Evolutionary conservation across 345 rosid species (phyloP), one percentile per base, ranked within the genome.

Genomic region (Eucalyptus rudis): DNA sequence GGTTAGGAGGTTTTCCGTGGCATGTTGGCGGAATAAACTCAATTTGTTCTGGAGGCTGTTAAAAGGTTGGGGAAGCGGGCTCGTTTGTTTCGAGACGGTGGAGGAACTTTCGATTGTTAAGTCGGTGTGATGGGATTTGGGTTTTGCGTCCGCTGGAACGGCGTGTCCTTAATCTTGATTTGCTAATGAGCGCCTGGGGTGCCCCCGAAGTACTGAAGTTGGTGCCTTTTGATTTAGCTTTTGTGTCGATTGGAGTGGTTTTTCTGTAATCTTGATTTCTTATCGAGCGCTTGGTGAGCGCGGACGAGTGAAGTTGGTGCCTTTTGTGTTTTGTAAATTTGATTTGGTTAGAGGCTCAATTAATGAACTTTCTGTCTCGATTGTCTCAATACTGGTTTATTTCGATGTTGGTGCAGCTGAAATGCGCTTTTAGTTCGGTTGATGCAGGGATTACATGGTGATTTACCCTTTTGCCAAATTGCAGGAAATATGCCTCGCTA

Each of bases 401-500:
- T 56, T 86, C 44, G 13, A 86, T 29, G 87, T 51, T 49, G 52
- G 33, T 86, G 58, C 52, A n/a, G 66, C 47, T 5, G 44, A 27
- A 43, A 86, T 86, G 66, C 29, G 14, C 15, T 33, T 19, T 86
- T 52, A 16, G 47, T 51, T 86, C 4, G 29, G 62, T 49, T n/a
- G 40, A 86, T 40, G 25, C 59, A 43, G 27, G 44, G 64, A 50
- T 33, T 86, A 8, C 27, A 27, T 66, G 51, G 43, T 49, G 29
- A 68, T 20, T 47, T 27, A 19, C 44, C 10, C 22, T 49, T 66
- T 47, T 87, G 33, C 50, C 52, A 49, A 31, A 49, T 87, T 54
- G 49, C 86, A 86, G 90, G 89, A 64, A 90, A 92, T 71, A 96
- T 96, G 98, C 98, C 98, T 52, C 95, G 97, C 10, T 90, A 94